phyloP scores from a whole-genome alignment of 225 moss, liverwort and hornwort genomes.

The Polytrichum commune region DNA sequence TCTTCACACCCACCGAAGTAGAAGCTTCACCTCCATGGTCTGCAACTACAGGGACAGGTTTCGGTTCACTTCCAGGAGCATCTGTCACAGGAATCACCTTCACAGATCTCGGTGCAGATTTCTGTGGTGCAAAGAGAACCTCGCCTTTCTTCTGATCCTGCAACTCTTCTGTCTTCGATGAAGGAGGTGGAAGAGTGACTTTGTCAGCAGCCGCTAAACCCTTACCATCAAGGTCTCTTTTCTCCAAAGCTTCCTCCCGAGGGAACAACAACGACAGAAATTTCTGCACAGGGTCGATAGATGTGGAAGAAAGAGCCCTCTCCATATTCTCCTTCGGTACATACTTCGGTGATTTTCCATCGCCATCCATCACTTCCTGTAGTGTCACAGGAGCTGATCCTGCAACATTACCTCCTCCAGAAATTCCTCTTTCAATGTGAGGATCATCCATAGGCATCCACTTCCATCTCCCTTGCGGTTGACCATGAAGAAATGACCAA shows the following conservation, averaged over 20 bases:
- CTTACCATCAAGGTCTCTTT: background rate
- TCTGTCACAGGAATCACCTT: slow-evolving; percentile 3
- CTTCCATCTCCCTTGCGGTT: background rate
- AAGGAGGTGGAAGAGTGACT: background rate
- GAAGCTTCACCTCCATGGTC: background rate
- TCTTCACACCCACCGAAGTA: background rate
- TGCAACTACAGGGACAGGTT: background rate
- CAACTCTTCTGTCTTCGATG: background rate
- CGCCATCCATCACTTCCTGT: background rate
- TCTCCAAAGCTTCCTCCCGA: background rate
- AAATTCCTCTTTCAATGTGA: background rate
- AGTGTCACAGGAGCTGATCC: background rate
- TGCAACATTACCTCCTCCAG: background rate
- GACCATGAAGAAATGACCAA: background rate
- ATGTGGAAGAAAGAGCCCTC: no score
- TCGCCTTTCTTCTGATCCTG: background rate
- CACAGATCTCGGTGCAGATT: background rate
- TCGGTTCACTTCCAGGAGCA: background rate
- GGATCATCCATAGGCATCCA: background rate
- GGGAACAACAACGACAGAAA: slow-evolving; percentile 6
- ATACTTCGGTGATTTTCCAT: no score
- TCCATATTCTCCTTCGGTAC: no score
- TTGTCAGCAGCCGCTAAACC: background rate
- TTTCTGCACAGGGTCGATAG: background rate
- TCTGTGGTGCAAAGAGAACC: background rate